Evolutionary conservation across 208 protist species (phyloP).

Genomic region (Trypanosoma boissoni): DNA sequence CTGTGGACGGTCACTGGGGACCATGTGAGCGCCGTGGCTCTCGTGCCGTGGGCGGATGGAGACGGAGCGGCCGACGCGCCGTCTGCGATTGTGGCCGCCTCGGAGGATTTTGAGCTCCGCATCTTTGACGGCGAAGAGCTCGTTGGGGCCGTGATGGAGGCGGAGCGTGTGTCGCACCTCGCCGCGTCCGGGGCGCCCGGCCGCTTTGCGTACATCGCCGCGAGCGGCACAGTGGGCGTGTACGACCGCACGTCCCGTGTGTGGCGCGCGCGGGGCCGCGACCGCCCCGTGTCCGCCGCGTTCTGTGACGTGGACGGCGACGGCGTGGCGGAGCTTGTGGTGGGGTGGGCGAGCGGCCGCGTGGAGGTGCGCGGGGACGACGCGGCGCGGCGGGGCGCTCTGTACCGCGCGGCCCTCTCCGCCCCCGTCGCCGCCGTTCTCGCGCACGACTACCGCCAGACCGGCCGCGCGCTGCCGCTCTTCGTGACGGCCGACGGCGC

Average conservation of each 20-base stretch:
- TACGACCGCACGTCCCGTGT: slow-evolving; percentile 78
- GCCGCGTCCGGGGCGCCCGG: slow-evolving; percentile 31
- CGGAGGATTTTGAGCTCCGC: slow-evolving; percentile 93
- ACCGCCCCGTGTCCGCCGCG: slow-evolving; percentile 68
- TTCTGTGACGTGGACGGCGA: slow-evolving; percentile 93
- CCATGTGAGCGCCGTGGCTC: slow-evolving; percentile 82
- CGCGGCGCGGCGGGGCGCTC: slow-evolving; percentile 44
- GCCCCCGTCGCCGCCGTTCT: slow-evolving; percentile 77
- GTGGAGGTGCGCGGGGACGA: slow-evolving; percentile 83
- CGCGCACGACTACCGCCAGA: slow-evolving; percentile 88
- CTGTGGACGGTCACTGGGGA: slow-evolving; percentile 95
- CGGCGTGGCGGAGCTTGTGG: slow-evolving; percentile 89
- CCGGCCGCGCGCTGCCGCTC: slow-evolving; percentile 75
- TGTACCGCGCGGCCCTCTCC: slow-evolving; percentile 79
- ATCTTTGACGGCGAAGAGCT: slow-evolving; percentile 89
- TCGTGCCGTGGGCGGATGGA: slow-evolving; percentile 58
- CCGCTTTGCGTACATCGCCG: slow-evolving; percentile 88
- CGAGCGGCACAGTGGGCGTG: slow-evolving; percentile 92
- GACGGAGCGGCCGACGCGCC: slow-evolving; percentile 12
- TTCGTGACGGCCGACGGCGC: slow-evolving; percentile 83
- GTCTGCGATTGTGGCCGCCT: slow-evolving; percentile 83
- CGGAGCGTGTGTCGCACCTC: slow-evolving; percentile 72
- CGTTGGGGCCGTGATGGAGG: slow-evolving; percentile 75
- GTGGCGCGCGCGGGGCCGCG: slow-evolving; percentile 88
- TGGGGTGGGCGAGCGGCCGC: slow-evolving; percentile 84